phyloP scores from a whole-genome alignment of 495 filamentous ascomycete species.

The Massariosphaeria phaeospora region DNA sequence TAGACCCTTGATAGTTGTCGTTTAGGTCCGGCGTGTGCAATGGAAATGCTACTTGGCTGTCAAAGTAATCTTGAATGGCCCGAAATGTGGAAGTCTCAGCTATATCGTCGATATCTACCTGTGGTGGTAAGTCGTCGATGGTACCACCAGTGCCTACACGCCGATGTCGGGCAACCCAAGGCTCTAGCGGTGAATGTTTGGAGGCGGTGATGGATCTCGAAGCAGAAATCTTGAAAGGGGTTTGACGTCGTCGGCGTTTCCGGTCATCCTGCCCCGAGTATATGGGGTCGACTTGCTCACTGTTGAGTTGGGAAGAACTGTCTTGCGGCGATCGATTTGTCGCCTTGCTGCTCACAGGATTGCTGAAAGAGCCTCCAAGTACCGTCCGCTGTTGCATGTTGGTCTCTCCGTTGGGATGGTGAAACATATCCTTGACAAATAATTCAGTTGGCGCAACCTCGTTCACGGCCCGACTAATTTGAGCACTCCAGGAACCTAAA shows the following conservation, averaged over 20 bases:
- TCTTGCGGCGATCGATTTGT: neutral
- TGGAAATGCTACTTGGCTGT: conserved; percentile 6
- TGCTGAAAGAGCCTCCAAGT: neutral
- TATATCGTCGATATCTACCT: conserved; percentile 2
- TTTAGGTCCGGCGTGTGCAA: no score
- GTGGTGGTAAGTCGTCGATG: neutral
- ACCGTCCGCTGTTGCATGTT: neutral
- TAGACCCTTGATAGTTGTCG: no score
- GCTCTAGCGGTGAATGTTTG: conserved; percentile 3
- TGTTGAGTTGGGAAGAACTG: neutral
- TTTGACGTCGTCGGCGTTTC: conserved; percentile 10
- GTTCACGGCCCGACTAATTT: neutral
- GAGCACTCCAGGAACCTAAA: neutral
- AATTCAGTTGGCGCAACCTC: neutral
- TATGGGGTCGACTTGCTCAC: neutral
- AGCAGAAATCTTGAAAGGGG: neutral
- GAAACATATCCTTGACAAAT: neutral
- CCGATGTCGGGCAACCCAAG: conserved; percentile 4
- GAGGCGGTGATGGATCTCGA: neutral
- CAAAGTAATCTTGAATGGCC: conserved; percentile 16
- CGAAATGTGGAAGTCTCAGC: neutral
- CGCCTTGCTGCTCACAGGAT: neutral
- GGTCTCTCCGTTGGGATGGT: neutral
- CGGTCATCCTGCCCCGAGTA: neutral
- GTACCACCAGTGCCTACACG: neutral